Percentiles rank a stretch among this genome's conserved stretches.
Evolutionary conservation across 345 rosid species (phyloP).

Genomic region (Eucalyptus marginata): DNA sequence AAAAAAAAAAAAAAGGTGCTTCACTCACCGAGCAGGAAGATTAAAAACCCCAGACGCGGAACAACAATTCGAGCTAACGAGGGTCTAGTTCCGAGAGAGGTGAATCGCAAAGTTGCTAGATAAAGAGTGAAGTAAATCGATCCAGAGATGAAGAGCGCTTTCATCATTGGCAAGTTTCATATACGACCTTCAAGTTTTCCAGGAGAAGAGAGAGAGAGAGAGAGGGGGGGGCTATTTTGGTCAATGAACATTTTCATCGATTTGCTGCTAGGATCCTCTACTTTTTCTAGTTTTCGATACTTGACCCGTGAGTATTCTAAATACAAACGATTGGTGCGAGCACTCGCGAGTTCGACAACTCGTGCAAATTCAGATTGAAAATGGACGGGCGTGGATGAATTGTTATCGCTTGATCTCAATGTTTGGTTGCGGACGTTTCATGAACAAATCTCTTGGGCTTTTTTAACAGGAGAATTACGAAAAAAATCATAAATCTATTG

Average conservation of each 20-base stretch:
- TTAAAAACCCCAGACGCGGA: neutral
- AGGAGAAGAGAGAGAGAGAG: neutral
- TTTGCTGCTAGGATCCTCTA: neutral
- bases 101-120: neutral
- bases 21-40: neutral
- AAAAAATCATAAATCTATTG: no score
- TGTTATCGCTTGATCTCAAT: neutral
- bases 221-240: neutral
- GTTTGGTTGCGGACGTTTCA: neutral
- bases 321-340: neutral
- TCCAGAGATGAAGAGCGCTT: neutral
- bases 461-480: no score
- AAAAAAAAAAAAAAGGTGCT: no score
- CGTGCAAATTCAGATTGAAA: neutral
- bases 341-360: neutral
- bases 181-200: neutral
- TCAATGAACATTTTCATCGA: neutral
- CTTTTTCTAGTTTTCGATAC: neutral
- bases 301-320: neutral
- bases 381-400: neutral
- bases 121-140: neutral
- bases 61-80: neutral
- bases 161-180: neutral
- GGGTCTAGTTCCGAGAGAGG: neutral
- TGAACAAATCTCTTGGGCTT: neutral